Conservation (phyloP, 257 asterid species). For the Solanum acaule region DNA sequence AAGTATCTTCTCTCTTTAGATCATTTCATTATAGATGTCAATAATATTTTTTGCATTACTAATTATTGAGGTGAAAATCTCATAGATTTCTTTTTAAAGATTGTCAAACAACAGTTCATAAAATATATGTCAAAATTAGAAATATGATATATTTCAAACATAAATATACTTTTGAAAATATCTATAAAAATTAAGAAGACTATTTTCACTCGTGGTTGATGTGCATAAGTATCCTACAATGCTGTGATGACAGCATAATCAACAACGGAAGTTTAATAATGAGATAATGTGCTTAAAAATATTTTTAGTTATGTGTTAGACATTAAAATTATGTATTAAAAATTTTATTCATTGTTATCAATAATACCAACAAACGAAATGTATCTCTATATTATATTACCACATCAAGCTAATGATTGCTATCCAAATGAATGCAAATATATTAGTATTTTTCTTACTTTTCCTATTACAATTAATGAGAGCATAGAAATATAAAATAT, state of each 20-base stretch:
- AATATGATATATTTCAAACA: no score
- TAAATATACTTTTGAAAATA: no score
- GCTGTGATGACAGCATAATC: no score
- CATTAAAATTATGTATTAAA: no score
- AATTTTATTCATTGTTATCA: not conserved
- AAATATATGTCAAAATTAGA: not conserved
- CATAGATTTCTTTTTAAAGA: not conserved
- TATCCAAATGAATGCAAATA: not conserved
- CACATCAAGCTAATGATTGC: not conserved
- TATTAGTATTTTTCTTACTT: not conserved
- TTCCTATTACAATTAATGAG: not conserved
- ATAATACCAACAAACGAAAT: not conserved
- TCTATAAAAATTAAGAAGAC: no score
- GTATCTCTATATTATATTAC: not conserved
- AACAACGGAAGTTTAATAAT: not conserved
- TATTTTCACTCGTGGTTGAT: no score
- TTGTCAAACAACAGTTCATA: not conserved
- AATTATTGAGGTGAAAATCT: not conserved
- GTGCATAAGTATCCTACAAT: no score
- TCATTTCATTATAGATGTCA: not conserved
- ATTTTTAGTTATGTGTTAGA: no score
- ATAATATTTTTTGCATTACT: not conserved
- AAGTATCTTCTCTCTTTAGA: not conserved
- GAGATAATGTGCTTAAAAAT: no score
- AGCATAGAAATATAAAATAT: not conserved